phyloP scores from a whole-genome alignment of 164 flowering plant genomes.

The Vitis rupestris region DNA sequence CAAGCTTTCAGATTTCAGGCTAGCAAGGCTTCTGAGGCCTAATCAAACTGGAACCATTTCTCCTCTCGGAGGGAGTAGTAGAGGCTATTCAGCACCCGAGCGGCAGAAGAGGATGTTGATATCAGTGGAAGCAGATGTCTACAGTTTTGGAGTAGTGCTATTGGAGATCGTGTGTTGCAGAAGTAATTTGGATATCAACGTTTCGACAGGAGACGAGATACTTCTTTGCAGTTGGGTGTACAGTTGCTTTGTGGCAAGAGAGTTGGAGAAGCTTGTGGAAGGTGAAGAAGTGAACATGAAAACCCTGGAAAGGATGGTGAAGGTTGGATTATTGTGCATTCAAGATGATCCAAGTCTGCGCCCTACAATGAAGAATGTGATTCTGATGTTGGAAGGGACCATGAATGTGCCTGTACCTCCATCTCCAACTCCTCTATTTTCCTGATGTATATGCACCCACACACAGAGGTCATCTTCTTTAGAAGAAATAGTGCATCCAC shows the following conservation, averaged over 20 bases:
- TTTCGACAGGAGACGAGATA: conserved; percentile 15
- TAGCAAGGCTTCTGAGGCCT: conserved; percentile 31
- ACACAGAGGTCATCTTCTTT: too few species aligned
- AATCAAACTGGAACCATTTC: conserved; percentile 23
- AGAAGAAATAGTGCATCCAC: too few species aligned
- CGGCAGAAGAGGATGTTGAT: conserved; percentile 21
- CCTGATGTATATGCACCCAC: too few species aligned
- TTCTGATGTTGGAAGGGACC: conserved; percentile 43
- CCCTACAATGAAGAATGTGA: conserved; percentile 39
- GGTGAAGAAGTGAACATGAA: conserved; percentile 17
- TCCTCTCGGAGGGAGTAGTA: conserved; percentile 20
- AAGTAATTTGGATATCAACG: conserved; percentile 14
- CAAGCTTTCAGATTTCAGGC: conserved; percentile 32
- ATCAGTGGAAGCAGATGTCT: conserved; percentile 35
- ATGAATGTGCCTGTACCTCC: conserved; percentile 25
- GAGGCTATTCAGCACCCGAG: conserved; percentile 33
- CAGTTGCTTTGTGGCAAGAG: conserved; percentile 11
- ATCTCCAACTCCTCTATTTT: conserved; percentile 3
- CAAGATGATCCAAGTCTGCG: conserved; percentile 37
- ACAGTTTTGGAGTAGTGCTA: conserved; percentile 34
- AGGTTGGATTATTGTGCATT: conserved; percentile 35
- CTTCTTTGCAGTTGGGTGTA: conserved; percentile 19
- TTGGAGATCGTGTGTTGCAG: conserved; percentile 28
- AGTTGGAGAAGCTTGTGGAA: conserved; percentile 15
- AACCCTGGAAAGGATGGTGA: conserved; percentile 25